phyloP scores from a whole-genome alignment of 2,329 filamentous ascomycete species.

The Leptographium wingfieldii region DNA sequence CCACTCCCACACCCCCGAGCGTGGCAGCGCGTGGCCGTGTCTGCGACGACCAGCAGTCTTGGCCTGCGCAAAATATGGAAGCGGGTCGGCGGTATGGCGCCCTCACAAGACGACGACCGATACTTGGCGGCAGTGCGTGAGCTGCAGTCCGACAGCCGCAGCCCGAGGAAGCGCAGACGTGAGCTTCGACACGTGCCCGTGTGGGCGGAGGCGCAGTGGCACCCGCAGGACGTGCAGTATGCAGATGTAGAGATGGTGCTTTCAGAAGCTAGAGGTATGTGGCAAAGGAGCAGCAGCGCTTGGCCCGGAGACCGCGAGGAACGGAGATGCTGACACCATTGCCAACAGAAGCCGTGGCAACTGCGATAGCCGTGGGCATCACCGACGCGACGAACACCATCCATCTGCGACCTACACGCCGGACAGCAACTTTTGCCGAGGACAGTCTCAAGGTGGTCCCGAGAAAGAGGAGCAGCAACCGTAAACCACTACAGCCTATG shows the following conservation, averaged over 20 bases:
- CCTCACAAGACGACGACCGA: not conserved
- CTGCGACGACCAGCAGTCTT: constrained; percentile 7
- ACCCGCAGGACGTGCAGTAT: constrained; percentile 5
- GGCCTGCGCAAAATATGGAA: constrained; percentile 20
- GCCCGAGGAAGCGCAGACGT: constrained; percentile 23
- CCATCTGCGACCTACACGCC: not conserved
- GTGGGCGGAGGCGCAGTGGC: constrained; percentile 21
- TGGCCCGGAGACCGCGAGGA: not conserved
- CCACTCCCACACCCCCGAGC: constrained; percentile 11
- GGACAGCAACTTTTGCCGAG: not conserved
- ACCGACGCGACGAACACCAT: not conserved
- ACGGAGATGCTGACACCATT: not conserved
- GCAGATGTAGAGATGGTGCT: constrained; percentile 12
- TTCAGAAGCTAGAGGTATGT: constrained; percentile 16
- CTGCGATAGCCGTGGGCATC: not conserved
- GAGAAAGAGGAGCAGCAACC: not conserved
- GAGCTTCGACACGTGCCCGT: constrained; percentile 18
- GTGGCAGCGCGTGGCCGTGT: constrained; percentile 21
- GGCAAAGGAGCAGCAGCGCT: not conserved
- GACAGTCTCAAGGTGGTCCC: not conserved
- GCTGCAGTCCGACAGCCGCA: constrained; percentile 20
- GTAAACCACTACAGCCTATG: not conserved
- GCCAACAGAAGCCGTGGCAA: not conserved
- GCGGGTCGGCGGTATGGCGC: constrained; percentile 14
- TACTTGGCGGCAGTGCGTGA: constrained; percentile 17